Conservation (phyloP, 176 grass and related monocot species). For the Zea luxurians region DNA sequence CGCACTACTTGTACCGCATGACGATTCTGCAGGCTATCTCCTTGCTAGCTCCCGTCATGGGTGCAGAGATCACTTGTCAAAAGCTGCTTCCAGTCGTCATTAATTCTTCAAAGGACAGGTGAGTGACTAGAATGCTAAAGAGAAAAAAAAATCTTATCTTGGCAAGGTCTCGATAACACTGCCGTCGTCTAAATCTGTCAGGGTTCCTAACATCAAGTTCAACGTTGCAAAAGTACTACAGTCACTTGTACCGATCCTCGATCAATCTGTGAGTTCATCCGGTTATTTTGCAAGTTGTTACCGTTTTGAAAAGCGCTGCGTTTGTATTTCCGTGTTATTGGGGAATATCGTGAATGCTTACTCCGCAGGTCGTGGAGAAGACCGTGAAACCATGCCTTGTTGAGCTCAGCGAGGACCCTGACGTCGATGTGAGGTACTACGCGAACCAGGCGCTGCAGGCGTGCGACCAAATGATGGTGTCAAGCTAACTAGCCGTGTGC, state of each 20-base stretch:
- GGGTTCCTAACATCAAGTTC: slow-evolving; percentile 89
- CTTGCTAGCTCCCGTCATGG: slow-evolving; percentile 72
- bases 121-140: not conserved
- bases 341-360: slow-evolving; percentile 12
- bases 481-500: slow-evolving; percentile 42
- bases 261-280: slow-evolving; percentile 60
- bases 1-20: slow-evolving; percentile 78
- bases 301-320: not conserved
- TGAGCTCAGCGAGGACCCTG: slow-evolving; percentile 74
- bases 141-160: not conserved
- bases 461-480: slow-evolving; percentile 76
- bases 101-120: slow-evolving; percentile 78
- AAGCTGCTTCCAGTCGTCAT: slow-evolving; percentile 70
- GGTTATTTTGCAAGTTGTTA: not conserved
- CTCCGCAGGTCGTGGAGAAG: slow-evolving; percentile 61
- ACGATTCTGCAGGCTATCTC: slow-evolving; percentile 70
- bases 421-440: slow-evolving; percentile 78
- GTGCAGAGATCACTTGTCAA: slow-evolving; percentile 68
- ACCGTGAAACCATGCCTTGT: slow-evolving; percentile 65
- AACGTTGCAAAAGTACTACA: slow-evolving; percentile 79
- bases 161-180: not conserved
- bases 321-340: slow-evolving; percentile 2
- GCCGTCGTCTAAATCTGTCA: not conserved
- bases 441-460: slow-evolving; percentile 64
- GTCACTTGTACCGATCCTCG: slow-evolving; percentile 63